Evolutionary conservation across 1,284 basidiomycete genomes (phyloP), one percentile per base, ranked within the genome.

Genomic region (Phlebopus sp.): DNA sequence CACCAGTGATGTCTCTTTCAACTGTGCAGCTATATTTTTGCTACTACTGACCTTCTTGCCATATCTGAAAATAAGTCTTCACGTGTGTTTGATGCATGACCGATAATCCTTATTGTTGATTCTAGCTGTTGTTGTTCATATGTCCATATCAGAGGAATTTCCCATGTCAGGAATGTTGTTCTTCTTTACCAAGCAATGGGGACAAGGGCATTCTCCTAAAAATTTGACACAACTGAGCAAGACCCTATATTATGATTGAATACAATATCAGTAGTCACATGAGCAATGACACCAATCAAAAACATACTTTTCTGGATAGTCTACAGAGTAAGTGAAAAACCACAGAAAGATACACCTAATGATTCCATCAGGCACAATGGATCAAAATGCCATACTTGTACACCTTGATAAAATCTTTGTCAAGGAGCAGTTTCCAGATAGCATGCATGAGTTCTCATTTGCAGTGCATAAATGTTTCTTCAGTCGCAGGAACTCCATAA

Each of bases 241-340:
- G 1, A 55, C 17, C 15, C 54, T 55, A 2, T 18, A 35, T 18
- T 18, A 42, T 32, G n/a, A 10, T 10, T 5, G 18, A 27, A 3
- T 19, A n/a, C 40, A 7, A 19, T 27, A 6, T n/a, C n/a, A 19
- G 11, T 9, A 42, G 3, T 29, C 10, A 8, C 8, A n/a, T 11
- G 15, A 8, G 17, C 19, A 10, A 30, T 2, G 8, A 15, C 13
- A 15, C 27, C n/a, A n/a, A n/a, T n/a, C n/a, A n/a, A n/a, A n/a
- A n/a, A 56, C 56, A 39, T 44, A 69, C 69, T 68, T 68, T 38
- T 71, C 69, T 0, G 64, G 63, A 40, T 66, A 68, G 46, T 69
- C 67, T 2, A 64, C 63, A 3, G 62, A 60, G 42, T 69, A 66
- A 3, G 52, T 60, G 15, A 66, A 62, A 15, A 69, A 54, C 0